These are phyloP conservation scores for Trifolium subterraneum DNA, from an alignment of 306 rosid genomes.

Conservation along the genomic window DNA sequence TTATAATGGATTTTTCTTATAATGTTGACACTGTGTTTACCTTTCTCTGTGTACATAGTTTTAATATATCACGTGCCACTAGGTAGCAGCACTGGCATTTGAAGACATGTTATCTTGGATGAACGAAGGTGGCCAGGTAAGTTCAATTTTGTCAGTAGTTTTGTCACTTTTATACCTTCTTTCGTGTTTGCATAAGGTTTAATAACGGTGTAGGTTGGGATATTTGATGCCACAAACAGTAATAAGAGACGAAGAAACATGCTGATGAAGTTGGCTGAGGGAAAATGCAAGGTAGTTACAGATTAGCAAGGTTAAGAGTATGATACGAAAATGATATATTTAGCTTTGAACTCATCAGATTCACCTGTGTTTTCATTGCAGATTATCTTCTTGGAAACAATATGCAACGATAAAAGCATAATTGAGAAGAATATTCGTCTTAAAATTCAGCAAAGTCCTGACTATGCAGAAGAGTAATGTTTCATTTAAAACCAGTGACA, in stretches of 20 bases:
- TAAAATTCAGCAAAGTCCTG: constrained; percentile 99
- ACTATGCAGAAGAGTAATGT: constrained; percentile 98
- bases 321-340: constrained; percentile 26
- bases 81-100: constrained; percentile 99
- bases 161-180: constrained; percentile 25
- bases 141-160: constrained; percentile 42
- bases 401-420: constrained; percentile 90
- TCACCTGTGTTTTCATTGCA: constrained; percentile 50
- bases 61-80: constrained; percentile 95
- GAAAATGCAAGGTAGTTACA: constrained; percentile 85
- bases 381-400: constrained; percentile 96
- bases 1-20: constrained; percentile 39
- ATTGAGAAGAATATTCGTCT: constrained; percentile 95
- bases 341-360: constrained; percentile 34
- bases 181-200: constrained; percentile 22
- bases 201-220: constrained; percentile 79
- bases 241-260: constrained; percentile 79
- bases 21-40: constrained; percentile 67
- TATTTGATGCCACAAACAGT: constrained; percentile 98
- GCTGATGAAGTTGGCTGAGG: constrained; percentile 99
- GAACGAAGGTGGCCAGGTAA: constrained; percentile 99
- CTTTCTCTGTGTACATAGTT: constrained; percentile 81
- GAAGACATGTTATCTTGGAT: constrained; percentile 99
- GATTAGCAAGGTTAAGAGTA: constrained; percentile 34
- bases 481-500: constrained; percentile 39